These are phyloP conservation scores for Umbelopsis isabellina DNA, from an alignment of 192 early-diverging fungal species.

Conservation along the genomic window DNA sequence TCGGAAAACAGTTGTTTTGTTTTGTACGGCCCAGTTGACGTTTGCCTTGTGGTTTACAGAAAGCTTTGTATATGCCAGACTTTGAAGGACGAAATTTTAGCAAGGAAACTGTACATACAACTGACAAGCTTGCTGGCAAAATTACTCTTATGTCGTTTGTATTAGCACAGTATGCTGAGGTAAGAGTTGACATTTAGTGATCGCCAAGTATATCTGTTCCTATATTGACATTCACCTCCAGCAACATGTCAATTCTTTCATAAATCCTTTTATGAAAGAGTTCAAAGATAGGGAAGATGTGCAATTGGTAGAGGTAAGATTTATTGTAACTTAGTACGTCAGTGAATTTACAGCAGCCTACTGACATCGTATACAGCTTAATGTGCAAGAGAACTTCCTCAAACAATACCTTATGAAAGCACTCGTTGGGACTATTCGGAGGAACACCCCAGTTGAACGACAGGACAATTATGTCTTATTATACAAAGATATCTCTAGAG, in stretches of 20 bases:
- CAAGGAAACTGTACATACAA: slow-evolving; percentile 41
- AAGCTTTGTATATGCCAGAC: slow-evolving; percentile 58
- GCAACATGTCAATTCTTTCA: slow-evolving; percentile 50
- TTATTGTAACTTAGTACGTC: not conserved
- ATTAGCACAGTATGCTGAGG: slow-evolving; percentile 54
- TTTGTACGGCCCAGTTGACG: too few species aligned
- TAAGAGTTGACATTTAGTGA: not conserved
- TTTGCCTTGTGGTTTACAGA: slow-evolving; percentile 23
- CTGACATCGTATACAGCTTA: slow-evolving; percentile 38
- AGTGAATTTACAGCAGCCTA: not conserved
- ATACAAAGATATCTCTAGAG: slow-evolving; percentile 52
- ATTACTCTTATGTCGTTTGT: slow-evolving; percentile 53
- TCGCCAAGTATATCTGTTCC: too few species aligned
- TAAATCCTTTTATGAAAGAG: slow-evolving; percentile 46
- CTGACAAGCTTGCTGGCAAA: slow-evolving; percentile 45
- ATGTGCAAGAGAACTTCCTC: slow-evolving; percentile 58
- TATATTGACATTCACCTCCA: not conserved
- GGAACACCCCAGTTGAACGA: slow-evolving; percentile 42
- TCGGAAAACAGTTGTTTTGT: too few species aligned
- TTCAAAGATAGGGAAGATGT: slow-evolving; percentile 39
- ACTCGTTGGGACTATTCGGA: slow-evolving; percentile 53
- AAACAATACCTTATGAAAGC: slow-evolving; percentile 51
- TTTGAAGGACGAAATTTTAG: slow-evolving; percentile 51
- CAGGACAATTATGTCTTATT: slow-evolving; percentile 54
- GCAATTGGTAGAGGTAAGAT: slow-evolving; percentile 49